Evolutionary conservation across 23 red algal species (phyloP), one percentile per base, ranked within the genome.

Genomic region (Agarophyton chilense): DNA sequence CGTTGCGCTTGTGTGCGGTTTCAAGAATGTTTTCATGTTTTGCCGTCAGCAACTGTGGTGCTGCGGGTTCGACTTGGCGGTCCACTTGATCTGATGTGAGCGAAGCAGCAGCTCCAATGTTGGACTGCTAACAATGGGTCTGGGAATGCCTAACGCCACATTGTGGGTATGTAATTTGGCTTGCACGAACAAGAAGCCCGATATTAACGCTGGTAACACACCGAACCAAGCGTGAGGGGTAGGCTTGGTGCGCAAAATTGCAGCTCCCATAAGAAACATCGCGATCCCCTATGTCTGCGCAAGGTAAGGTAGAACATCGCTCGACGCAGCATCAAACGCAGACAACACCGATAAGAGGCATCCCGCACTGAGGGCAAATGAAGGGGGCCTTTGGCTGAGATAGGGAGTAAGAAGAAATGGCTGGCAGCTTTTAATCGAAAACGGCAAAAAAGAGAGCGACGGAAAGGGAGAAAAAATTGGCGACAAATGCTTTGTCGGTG

Each of bases 61-160:
- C 64, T 0, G 64, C 64, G n/a, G 40, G 34, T 2, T 70, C 64
- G 40, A 70, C 19, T 70, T 70, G 64, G 64, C 64, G 64, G 40
- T 70, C 64, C 32, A 70, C 64, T 10, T 70, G 32, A 70, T 70
- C 64, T 36, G 64, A 90, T n/a, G n/a, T n/a, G n/a, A n/a, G n/a
- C n/a, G n/a, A n/a, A n/a, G n/a, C n/a, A n/a, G n/a, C n/a, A n/a
- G 41, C 43, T 90, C 86, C 24, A 90, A 25, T 11, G 86, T 80
- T 0, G 86, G 86, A 62, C 86, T 90, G 52, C 73, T 80, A n/a
- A 90, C 86, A 79, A 90, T 90, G 24, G 86, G 86, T 61, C 86
- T 38, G n/a, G 86, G 86, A 36, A 81, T 90, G 25, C 72, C 86
- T 7, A 79, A 40, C 36, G 86, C 62, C 16, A 44, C 44, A 68